Evolutionary conservation across 148 eudicot species (phyloP).

Genomic region (Fallopia convolvulus): DNA sequence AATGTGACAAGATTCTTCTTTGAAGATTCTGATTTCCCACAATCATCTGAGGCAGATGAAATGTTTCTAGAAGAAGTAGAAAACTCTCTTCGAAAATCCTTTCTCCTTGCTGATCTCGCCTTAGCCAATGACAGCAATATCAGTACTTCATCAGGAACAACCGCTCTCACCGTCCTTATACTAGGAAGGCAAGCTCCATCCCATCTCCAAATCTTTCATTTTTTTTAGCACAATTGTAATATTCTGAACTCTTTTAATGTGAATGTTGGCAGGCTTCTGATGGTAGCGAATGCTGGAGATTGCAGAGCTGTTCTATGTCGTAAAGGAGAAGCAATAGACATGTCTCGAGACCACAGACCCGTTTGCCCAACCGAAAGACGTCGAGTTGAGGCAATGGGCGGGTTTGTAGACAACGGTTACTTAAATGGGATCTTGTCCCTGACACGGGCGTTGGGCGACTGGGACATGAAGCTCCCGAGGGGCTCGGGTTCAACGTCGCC

Average conservation of each 20-base stretch:
- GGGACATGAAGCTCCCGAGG: conserved; percentile 37
- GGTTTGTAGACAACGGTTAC: conserved; percentile 78
- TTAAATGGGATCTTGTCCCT: conserved; percentile 86
- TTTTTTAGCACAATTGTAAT: not conserved
- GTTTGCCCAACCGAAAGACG: conserved; percentile 42
- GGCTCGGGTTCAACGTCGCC: conserved; percentile 35
- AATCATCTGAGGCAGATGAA: conserved; percentile 5
- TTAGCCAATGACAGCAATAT: conserved; percentile 34
- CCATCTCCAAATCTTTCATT: not conserved
- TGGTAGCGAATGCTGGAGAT: conserved; percentile 95
- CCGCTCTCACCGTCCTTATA: conserved; percentile 48
- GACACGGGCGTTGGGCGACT: conserved; percentile 85
- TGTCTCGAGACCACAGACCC: conserved; percentile 92
- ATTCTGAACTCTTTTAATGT: not conserved
- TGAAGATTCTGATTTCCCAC: conserved; percentile 42
- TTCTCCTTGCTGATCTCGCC: conserved; percentile 37
- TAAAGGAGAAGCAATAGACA: conserved; percentile 74
- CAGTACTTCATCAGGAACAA: conserved; percentile 35
- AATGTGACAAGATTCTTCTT: conserved; percentile 40
- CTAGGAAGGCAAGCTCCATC: conserved; percentile 20
- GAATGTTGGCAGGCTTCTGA: conserved; percentile 41
- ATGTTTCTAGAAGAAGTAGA: conserved; percentile 17
- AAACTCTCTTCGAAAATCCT: conserved; percentile 25
- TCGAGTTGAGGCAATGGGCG: conserved; percentile 85
- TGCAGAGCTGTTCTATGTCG: conserved; percentile 89